A percentile compares a stretch with the other conserved stretches of the same genome.
phyloP scores from a whole-genome alignment of 73 alveolate species.

The Paramecium octaurelia region DNA sequence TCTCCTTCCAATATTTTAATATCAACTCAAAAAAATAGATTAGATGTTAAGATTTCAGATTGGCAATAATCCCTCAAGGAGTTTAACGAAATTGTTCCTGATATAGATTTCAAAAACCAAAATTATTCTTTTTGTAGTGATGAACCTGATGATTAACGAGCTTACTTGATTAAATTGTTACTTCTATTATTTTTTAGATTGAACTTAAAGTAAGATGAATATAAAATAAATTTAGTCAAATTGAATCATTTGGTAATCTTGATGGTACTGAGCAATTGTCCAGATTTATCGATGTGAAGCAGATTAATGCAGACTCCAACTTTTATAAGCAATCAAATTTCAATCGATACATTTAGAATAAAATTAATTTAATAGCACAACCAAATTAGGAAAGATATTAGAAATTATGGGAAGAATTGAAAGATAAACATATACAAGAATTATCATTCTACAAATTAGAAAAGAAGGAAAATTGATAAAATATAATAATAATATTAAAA shows the following conservation, averaged over 20 bases:
- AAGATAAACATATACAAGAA: not conserved
- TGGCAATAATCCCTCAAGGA: not conserved
- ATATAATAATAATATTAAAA: not conserved
- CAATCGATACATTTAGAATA: not conserved
- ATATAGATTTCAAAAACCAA: not conserved
- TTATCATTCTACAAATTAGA: not conserved
- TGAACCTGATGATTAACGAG: not conserved
- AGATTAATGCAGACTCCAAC: not conserved
- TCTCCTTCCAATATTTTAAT: not conserved
- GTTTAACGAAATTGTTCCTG: not conserved
- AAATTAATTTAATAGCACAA: not conserved
- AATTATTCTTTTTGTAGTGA: not conserved
- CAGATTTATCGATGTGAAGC: not conserved
- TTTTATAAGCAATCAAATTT: not conserved
- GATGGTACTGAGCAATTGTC: not conserved
- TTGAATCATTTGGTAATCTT: not conserved
- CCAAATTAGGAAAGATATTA: not conserved
- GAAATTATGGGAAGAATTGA: not conserved
- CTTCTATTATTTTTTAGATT: not conserved
- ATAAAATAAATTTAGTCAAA: not conserved
- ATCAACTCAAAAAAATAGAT: not conserved
- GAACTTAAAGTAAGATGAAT: not conserved
- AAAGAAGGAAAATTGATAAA: not conserved
- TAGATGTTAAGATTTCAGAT: slow-evolving; percentile 3
- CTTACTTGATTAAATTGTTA: not conserved